Base-by-base conservation (phyloP, 139 green algal genomes). In the Chlorella sp. region DNA sequence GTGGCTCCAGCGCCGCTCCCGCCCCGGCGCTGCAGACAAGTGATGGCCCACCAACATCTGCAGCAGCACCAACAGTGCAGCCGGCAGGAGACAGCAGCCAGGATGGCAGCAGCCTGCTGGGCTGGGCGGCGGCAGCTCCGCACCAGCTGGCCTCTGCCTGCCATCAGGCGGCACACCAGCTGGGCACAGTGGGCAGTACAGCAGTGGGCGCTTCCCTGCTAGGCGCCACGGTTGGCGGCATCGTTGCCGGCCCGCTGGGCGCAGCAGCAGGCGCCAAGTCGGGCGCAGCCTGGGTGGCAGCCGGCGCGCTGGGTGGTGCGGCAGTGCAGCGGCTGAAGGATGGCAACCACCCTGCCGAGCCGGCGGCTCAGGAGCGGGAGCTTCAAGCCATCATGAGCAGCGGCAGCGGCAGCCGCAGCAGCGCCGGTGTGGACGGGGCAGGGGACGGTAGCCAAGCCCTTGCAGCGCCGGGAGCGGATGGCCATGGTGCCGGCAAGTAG, bases 241-340 rank as follows among this genome's bases (percentile, higher is more conserved):
- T 82, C 5, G n/a, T 76, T 32, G 82, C 72, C 5, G 82, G 82
- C 17, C 82, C 82, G 23, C 30, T 86, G n/a, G 82, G 82, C 12
- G 20, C 75, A 25, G 82, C 82, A 23, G 72, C n/a, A 25, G 82
- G 82, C 16, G 71, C 82, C 57, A 86, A 86, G 72, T 65, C 71
- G 1, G 82, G 82, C 3, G 82, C 60, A 1, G 71, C 72, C 2
- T 21, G 81, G 38, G 69, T 86, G 25, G 81, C 69, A 0, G 70
- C 56, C 1, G 82, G 82, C 12, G 82, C 72, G 30, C 21, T 82
- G 21, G 26, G 39, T 6, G 82, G 82, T 18, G 82, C 30, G 30
- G 63, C 63, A 15, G 28, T 74, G 4, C 62, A 65, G n/a, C 63
- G n/a, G 4, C 23, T 38, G 26, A 36, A 23, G 20, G 70, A 78